Evolutionary conservation across 306 rosid genomes (phyloP), one percentile per base, ranked within the genome.

Genomic region (Sechiopsis laciniata): DNA sequence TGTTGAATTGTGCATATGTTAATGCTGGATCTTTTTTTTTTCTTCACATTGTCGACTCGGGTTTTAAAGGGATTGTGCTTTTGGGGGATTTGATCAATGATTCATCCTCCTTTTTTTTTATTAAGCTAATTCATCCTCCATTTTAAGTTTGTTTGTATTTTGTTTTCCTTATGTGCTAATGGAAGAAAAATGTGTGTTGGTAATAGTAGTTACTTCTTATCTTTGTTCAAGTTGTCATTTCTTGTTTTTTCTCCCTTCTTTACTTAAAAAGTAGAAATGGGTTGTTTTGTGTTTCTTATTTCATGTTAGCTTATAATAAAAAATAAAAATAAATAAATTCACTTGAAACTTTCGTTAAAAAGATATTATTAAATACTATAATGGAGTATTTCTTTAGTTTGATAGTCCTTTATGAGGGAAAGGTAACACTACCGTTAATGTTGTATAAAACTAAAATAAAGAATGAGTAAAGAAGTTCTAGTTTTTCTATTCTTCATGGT

Each of bases 1-100:
- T 68, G 42, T 22, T 68, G 73, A 68, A 21, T 68, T 68, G 73
- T 68, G 73, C 57, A 46, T 68, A 20, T 22, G 37, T 46, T 14
- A 68, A 56, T 68, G 57, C 6, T 12, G 57, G 57, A 67, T 67
- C n/a, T 11, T 2, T 14, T 68, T 14, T 68, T 48, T 40, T 40
- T 32, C 37, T 32, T 46, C 55, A 68, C 57, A 46, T 46, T 68
- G 2, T 67, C 10, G 0, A 20, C 55, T 66, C 6, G 8, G 55
- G 55, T 12, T 46, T 66, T 66, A 0, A 19, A 26, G 70, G 20
- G 51, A 22, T 22, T 10, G 7, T n/a, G 42, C 14, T 59, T 22
- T 22, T 59, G 55, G 57, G n/a, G 15, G 8, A 12, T 17, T 65
- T 65, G 71, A 65, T 17, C 8, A 65, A 40, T 62, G 68, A 15